Conservation (phyloP, 2,329 filamentous ascomycete genomes). For the Trichoderma lentiforme region DNA sequence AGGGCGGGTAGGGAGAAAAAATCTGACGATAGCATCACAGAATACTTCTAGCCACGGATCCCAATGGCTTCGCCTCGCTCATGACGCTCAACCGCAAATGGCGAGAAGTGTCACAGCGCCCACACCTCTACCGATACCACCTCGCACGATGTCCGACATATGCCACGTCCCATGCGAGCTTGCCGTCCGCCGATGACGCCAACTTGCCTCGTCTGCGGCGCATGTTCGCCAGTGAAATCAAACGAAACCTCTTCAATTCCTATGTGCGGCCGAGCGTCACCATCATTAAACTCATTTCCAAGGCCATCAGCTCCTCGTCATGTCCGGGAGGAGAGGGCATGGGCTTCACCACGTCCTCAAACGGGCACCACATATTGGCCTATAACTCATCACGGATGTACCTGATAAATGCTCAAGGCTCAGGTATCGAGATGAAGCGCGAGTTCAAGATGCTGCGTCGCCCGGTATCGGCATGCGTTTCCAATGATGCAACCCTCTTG, state of each 20-base stretch:
- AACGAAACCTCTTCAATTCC: constrained; percentile 73
- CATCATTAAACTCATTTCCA: constrained; percentile 75
- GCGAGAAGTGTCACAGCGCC: constrained; percentile 60
- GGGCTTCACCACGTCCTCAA: constrained; percentile 75
- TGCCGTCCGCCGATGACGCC: constrained; percentile 40
- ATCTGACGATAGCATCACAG: constrained; percentile 35
- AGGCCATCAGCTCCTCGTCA: constrained; percentile 78
- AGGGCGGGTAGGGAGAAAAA: neutral
- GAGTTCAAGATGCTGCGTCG: constrained; percentile 77
- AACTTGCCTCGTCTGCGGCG: constrained; percentile 60
- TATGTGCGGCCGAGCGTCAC: constrained; percentile 69
- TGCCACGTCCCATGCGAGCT: constrained; percentile 46
- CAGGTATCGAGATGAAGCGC: constrained; percentile 62
- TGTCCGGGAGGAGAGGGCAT: constrained; percentile 82
- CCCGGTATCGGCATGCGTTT: constrained; percentile 72
- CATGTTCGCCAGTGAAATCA: constrained; percentile 66
- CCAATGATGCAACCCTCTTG: constrained; percentile 71
- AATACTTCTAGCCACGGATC: constrained; percentile 58
- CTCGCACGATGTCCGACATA: constrained; percentile 60
- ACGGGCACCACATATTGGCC: constrained; percentile 70
- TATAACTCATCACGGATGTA: constrained; percentile 85
- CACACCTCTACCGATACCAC: constrained; percentile 61
- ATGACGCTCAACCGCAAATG: constrained; percentile 63
- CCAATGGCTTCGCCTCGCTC: constrained; percentile 65
- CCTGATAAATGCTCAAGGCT: constrained; percentile 64